Evolutionary conservation across 2,329 filamentous ascomycete genomes (phyloP).

Genomic region (Colletotrichum chrysophilum): DNA sequence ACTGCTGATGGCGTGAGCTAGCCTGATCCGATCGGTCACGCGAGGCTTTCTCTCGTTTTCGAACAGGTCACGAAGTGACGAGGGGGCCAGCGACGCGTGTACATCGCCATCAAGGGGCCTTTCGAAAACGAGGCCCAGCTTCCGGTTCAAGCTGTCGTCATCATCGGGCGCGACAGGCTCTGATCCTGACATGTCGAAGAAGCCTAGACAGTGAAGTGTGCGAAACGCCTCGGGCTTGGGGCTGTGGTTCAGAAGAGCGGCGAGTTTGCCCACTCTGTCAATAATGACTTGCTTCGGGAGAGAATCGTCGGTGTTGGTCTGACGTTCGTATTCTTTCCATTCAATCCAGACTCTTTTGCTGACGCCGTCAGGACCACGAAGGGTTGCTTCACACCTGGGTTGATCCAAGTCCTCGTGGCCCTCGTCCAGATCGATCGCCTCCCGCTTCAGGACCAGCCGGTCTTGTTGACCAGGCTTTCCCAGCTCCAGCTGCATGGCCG

Average conservation of each 20-base stretch:
- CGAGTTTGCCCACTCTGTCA: constrained; percentile 50
- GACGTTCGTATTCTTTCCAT: constrained; percentile 53
- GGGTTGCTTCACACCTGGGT: constrained; percentile 44
- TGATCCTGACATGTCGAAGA: constrained; percentile 44
- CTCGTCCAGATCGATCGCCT: constrained; percentile 37
- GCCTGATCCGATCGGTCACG: constrained; percentile 54
- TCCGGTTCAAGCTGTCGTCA: constrained; percentile 44
- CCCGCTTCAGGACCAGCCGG: constrained; percentile 37
- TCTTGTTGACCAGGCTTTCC: constrained; percentile 35
- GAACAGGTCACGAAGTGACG: constrained; percentile 54
- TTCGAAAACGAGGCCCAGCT: constrained; percentile 60
- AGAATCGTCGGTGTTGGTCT: constrained; percentile 37
- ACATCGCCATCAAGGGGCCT: constrained; percentile 44
- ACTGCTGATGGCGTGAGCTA: constrained; percentile 57
- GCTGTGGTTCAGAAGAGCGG: constrained; percentile 50
- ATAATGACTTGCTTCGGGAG: constrained; percentile 47
- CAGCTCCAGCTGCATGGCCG: constrained; percentile 43
- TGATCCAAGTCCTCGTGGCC: constrained; percentile 36
- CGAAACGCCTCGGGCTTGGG: constrained; percentile 55
- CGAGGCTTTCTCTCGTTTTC: constrained; percentile 45
- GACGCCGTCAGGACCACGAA: constrained; percentile 37
- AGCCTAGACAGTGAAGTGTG: constrained; percentile 56
- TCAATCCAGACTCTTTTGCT: constrained; percentile 51
- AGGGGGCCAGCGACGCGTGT: constrained; percentile 41
- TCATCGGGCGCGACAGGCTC: constrained; percentile 40